Percentiles rank a stretch among this genome's conserved stretches.
phyloP scores from a whole-genome alignment of 2,329 filamentous ascomycete genomes.

The Colletotrichum gloeosporioides region DNA sequence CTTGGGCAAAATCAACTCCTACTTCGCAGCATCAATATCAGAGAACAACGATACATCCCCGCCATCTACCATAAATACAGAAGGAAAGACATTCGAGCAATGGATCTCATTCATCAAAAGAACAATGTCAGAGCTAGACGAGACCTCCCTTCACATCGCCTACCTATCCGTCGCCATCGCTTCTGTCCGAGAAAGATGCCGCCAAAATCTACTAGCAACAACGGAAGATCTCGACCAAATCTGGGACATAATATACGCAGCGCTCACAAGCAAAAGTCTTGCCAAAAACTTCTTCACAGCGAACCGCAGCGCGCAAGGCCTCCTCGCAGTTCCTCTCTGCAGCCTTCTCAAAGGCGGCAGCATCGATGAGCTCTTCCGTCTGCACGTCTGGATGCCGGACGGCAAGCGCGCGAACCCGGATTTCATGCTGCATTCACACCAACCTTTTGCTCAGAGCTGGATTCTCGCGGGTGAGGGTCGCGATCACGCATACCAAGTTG shows the following conservation, averaged over 20 bases:
- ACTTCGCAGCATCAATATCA: no score
- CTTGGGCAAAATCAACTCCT: background rate
- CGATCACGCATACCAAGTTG: constrained; percentile 32
- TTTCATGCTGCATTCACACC: constrained; percentile 37
- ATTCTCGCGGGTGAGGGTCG: constrained; percentile 37
- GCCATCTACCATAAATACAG: no score
- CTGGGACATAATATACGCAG: background rate
- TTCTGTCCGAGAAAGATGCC: background rate
- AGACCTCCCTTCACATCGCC: background rate
- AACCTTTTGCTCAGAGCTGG: constrained; percentile 40
- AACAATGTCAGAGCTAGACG: background rate
- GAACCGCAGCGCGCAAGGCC: constrained; percentile 38
- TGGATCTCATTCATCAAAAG: background rate
- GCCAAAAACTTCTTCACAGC: background rate
- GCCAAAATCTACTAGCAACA: background rate
- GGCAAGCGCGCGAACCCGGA: constrained; percentile 28
- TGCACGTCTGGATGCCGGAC: constrained; percentile 41
- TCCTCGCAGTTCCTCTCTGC: constrained; percentile 38
- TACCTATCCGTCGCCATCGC: background rate
- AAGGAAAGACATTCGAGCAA: no score
- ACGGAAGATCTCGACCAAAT: background rate
- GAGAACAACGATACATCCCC: no score
- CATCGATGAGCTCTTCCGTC: constrained; percentile 38
- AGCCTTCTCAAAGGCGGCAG: constrained; percentile 33
- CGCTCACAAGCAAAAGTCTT: background rate